A percentile compares a stretch with the other conserved stretches of the same genome.
Conservation (phyloP, 805 yeast genomes). For the Suhomyces prunicola region DNA sequence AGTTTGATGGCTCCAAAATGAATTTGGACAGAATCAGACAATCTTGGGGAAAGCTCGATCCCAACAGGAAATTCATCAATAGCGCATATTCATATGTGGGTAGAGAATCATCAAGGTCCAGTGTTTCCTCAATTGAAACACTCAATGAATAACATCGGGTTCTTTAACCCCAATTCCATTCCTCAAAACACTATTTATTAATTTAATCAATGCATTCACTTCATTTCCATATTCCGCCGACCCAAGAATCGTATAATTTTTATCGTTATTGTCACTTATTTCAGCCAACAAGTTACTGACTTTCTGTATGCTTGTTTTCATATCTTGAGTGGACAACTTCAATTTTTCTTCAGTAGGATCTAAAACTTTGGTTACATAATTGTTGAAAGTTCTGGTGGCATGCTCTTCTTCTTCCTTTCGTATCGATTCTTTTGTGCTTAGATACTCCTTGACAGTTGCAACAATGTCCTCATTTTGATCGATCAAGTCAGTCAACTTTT, state of each 20-base stretch:
- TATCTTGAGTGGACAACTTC: constrained; percentile 11
- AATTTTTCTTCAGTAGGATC: constrained; percentile 13
- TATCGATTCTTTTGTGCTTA: constrained; percentile 19
- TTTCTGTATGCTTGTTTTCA: constrained; percentile 7
- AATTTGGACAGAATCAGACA: constrained; percentile 40
- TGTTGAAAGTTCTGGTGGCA: constrained; percentile 9
- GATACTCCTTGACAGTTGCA: constrained; percentile 29
- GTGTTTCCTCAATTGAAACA: constrained; percentile 10
- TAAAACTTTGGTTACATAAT: constrained; percentile 10
- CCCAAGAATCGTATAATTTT: neutral
- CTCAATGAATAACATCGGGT: neutral
- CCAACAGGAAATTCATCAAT: constrained; percentile 35
- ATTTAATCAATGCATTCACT: constrained; percentile 13
- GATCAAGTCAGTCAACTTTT: constrained; percentile 30
- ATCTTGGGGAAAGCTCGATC: constrained; percentile 40
- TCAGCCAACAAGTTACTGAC: neutral
- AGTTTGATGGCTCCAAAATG: constrained; percentile 41
- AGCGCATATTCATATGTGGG: constrained; percentile 32
- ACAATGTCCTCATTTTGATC: constrained; percentile 33
- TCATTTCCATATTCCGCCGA: constrained; percentile 15
- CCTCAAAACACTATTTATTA: constrained; percentile 12
- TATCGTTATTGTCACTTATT: neutral
- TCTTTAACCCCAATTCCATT: neutral
- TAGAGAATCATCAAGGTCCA: constrained; percentile 15
- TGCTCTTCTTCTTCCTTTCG: constrained; percentile 14